Percentiles rank a stretch among this genome's conserved stretches.
Conservation (phyloP, 2,329 filamentous ascomycete species). For the Plenodomus biglobosus region DNA sequence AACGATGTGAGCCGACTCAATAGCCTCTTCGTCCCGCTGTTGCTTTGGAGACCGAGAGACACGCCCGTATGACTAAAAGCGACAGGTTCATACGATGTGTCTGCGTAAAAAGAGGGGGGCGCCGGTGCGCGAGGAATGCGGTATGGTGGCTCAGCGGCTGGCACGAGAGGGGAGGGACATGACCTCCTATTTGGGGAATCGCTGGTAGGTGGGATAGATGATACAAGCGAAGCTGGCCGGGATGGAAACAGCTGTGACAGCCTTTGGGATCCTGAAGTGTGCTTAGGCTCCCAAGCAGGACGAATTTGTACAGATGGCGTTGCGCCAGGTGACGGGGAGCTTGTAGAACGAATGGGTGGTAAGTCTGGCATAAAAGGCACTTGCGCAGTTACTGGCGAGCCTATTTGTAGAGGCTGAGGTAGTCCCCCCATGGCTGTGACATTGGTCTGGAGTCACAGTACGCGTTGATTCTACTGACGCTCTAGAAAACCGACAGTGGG, state of each 20-base stretch:
- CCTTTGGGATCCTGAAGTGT: constrained; percentile 37
- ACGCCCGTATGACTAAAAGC: constrained; percentile 22
- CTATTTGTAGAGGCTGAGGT: constrained; percentile 35
- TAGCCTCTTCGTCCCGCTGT: constrained; percentile 32
- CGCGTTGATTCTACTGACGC: background rate
- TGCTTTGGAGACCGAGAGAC: constrained; percentile 18
- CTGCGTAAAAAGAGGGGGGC: constrained; percentile 34
- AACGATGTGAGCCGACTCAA: constrained; percentile 38
- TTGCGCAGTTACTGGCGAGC: constrained; percentile 26
- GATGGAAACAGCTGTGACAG: constrained; percentile 45
- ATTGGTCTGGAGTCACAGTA: background rate
- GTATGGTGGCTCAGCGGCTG: constrained; percentile 32
- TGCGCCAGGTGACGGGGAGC: constrained; percentile 28
- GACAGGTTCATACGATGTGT: constrained; percentile 34
- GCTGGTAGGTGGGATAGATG: constrained; percentile 22
- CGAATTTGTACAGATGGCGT: constrained; percentile 17
- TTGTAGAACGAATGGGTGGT: constrained; percentile 34
- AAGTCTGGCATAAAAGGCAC: constrained; percentile 21
- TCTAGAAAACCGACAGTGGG: background rate
- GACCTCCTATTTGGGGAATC: constrained; percentile 27
- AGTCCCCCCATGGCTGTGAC: constrained; percentile 29
- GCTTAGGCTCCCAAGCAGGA: constrained; percentile 30
- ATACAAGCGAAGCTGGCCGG: constrained; percentile 30
- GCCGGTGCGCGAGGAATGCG: constrained; percentile 35
- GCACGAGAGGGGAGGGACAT: constrained; percentile 32